Base-by-base conservation (phyloP, 345 rosid species). In the Diplotaxis tenuifolia region DNA sequence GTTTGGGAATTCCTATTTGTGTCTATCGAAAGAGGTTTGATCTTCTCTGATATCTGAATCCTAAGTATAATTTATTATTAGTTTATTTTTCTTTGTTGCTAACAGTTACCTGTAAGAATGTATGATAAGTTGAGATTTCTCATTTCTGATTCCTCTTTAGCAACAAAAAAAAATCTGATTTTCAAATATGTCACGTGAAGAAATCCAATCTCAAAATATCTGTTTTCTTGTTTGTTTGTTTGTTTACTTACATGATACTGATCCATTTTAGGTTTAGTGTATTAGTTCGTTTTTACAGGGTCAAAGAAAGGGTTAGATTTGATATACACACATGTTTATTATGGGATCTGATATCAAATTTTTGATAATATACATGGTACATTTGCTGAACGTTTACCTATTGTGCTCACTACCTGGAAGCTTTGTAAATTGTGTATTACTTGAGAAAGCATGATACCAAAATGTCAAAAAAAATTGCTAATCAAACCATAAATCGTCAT, bases 1-100 rank as follows among this genome's bases (percentile, higher is more conserved):
- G 18, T 74, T 67, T 74, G 73, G 68, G 68, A 67, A 32, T 32
- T 59, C 78, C 73, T 74, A 74, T 74, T 67, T 67, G 68, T 74
- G 68, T 16, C 67, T 67, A 59, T 61, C 78, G 68, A 74, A 74
- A 54, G 68, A 67, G 72, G 67, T 59, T 74, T 72, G 12, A 74
- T 67, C 40, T 59, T 59, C 50, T 67, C 31, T 49, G 28, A 47
- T 66, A 21, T 57, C 38, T 57, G 21, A 65, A 65, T 73, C 31
- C 71, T 31, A 42, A 20, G 32, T 7, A 62, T 27, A 27, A 64
- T 27, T 52, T 62, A 15, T 25, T 23, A 36, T 15, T 52, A 52
- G 15, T 25, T 23, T 6, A 5, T 47, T 47, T 22, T 36, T 25
- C 14, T 45, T 29, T 32, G 15, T 22, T 22, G 27, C 16, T 11